Base-by-base conservation (phyloP, 768 basidiomycete species). In the Tulasnella calospora region DNA sequence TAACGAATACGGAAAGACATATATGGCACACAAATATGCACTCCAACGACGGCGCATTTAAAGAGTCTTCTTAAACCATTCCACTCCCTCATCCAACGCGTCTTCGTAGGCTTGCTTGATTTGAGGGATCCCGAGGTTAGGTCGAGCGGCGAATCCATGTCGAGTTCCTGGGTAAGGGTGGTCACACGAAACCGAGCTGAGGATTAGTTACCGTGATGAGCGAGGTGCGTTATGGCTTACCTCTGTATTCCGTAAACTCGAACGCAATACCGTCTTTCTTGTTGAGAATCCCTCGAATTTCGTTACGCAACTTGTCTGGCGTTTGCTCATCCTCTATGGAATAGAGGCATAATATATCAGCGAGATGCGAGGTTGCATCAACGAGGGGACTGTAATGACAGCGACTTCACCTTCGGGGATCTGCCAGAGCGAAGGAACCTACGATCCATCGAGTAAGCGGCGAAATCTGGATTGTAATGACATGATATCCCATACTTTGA, bases 71-170 rank as follows among this genome's bases (percentile, higher is more conserved):
- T 84, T 78, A 79, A 88, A 86, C 86, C 86, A 89, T 21, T 81
- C 82, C 10, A 85, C 82, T 0, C 84, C 84, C 77, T 87, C 86
- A n/a, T 85, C 82, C 57, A 87, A 83, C 13, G 86, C 84, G 21
- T 85, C 83, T 74, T 89, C 86, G 78, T 85, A 89, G 3, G 83
- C 87, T 69, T 84, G 85, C 79, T 86, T 85, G 71, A 88, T 84
- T 38, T 86, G 86, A 1, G 86, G 84, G 17, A 86, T 83, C 8
- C 79, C 81, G 46, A 88, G 82, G 78, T 87, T 86, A 3, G 88
- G 88, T 19, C 88, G 85, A 38, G 84, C 83, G 3, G 87, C 88
- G 35, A 89, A 89, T 35, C 89, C 87, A 76, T 88, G 89, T 9
- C 80, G 81, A 21, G 86, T 89, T 79, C 86, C 88, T 88, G 17